These are phyloP conservation scores for Hypsizygus marmoreus DNA, from an alignment of 768 basidiomycete genomes.

Conservation along the genomic window DNA sequence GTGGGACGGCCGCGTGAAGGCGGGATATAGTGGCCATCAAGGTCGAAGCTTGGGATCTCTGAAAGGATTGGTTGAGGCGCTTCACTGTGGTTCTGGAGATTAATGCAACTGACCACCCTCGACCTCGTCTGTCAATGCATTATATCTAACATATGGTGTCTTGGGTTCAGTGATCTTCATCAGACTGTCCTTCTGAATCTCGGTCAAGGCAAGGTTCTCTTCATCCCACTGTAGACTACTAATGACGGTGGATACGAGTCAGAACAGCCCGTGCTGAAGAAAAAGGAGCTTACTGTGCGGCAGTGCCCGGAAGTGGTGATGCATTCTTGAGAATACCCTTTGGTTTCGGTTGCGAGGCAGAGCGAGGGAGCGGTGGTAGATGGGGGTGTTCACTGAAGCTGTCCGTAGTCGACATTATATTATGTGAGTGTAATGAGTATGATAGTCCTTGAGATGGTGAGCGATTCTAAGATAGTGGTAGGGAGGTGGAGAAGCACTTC, in stretches of 20 bases:
- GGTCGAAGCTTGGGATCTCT: slow-evolving; percentile 86
- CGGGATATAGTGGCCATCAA: slow-evolving; percentile 44
- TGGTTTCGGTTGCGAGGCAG: slow-evolving; percentile 69
- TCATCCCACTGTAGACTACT: slow-evolving; percentile 94
- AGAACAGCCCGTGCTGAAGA: slow-evolving; percentile 4
- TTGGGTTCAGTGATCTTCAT: slow-evolving; percentile 99
- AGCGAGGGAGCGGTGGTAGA: slow-evolving; percentile 56
- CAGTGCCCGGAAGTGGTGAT: slow-evolving; percentile 43
- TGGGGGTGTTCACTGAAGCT: slow-evolving; percentile 42
- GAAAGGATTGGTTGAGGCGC: neutral
- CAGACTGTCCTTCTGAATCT: slow-evolving; percentile 91
- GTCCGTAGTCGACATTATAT: slow-evolving; percentile 17
- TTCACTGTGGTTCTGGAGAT: slow-evolving; percentile 8
- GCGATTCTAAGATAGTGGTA: slow-evolving; percentile 5
- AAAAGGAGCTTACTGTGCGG: slow-evolving; percentile 44
- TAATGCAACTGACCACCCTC: slow-evolving; percentile 67
- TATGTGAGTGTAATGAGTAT: neutral
- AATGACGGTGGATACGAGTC: slow-evolving; percentile 12
- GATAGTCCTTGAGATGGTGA: neutral
- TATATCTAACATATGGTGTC: slow-evolving; percentile 93
- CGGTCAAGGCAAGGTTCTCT: slow-evolving; percentile 87
- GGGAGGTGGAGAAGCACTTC: too few species aligned
- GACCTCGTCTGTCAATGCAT: slow-evolving; percentile 80
- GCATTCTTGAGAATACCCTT: slow-evolving; percentile 92
- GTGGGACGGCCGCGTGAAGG: slow-evolving; percentile 30